Conservation (phyloP, 1,284 basidiomycete species). For the Entoloma clypeatum region DNA sequence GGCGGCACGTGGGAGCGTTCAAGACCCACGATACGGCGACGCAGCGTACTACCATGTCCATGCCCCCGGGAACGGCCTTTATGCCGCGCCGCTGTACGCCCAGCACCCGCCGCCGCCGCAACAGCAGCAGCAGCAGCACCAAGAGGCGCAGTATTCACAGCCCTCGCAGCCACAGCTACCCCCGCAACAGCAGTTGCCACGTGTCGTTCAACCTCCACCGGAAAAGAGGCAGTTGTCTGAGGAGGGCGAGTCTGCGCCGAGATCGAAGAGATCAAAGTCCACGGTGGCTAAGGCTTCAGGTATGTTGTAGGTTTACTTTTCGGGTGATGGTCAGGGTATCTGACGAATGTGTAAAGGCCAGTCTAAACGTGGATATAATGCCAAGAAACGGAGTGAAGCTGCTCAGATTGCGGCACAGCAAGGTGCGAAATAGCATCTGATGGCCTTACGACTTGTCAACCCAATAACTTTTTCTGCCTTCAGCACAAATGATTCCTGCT, state of each 20-base stretch:
- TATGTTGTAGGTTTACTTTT: slow-evolving; percentile 20
- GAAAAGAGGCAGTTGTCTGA: slow-evolving; percentile 15
- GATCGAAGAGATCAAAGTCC: slow-evolving; percentile 26
- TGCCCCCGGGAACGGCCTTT: background rate
- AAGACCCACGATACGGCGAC: slow-evolving; percentile 7
- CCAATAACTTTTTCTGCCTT: slow-evolving; percentile 18
- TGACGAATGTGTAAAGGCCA: slow-evolving; percentile 30
- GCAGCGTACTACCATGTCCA: slow-evolving; percentile 7
- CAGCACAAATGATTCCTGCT: slow-evolving; percentile 47
- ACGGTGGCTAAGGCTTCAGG: slow-evolving; percentile 21
- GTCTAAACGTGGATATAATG: slow-evolving; percentile 60
- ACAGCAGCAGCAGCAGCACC: slow-evolving; percentile 11
- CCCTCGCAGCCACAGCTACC: slow-evolving; percentile 13
- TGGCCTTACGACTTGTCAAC: slow-evolving; percentile 1
- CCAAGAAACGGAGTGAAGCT: slow-evolving; percentile 66
- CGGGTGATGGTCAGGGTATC: slow-evolving; percentile 12
- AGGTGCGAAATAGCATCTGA: slow-evolving; percentile 37
- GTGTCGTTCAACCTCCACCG: slow-evolving; percentile 4
- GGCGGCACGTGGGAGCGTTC: slow-evolving; percentile 43
- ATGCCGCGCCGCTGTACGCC: slow-evolving; percentile 6
- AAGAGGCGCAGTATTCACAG: slow-evolving; percentile 13
- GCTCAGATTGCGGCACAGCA: slow-evolving; percentile 55
- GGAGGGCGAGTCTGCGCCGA: slow-evolving; percentile 26
- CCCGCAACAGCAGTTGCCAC: slow-evolving; percentile 15
- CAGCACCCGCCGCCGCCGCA: slow-evolving; percentile 7